Evolutionary conservation across 257 asterid genomes (phyloP), one percentile per base, ranked within the genome.

Genomic region (Henckelia pumila): DNA sequence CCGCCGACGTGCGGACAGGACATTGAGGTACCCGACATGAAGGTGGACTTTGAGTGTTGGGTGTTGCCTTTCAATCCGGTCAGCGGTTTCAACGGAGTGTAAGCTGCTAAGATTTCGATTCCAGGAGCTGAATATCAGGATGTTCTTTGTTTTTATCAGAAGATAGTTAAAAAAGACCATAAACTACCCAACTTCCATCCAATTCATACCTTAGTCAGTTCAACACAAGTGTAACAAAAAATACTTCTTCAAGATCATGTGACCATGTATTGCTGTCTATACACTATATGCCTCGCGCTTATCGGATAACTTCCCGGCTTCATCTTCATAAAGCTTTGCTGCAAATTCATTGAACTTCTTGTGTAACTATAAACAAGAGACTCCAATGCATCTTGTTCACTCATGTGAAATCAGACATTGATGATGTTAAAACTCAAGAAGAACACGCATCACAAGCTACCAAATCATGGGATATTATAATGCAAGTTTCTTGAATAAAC

Each of bases 21-120:
- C 97, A 92, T 92, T 25, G 98, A 92, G 22, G 98, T 92, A 40
- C 98, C 98, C 0, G 98, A 92, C 95, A 92, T 89, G 74, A 92
- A 30, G 40, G 82, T 88, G 80, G 86, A 92, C 64, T 86, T 82
- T 11, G 97, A 83, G 66, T 59, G 80, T 32, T 74, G 88, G 0
- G 85, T 76, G 63, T 92, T 96, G 8, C 89, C 98, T 77, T 80
- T 72, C 67, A 83, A 62, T 59, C 96, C 95, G 0, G 96, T 89
- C 10, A 92, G 83, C 0, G 98, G 76, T 72, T 70, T 82, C 81
- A 92, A 17, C 2, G 82, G 89, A 5, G 94, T 89, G 82, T 84
- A 92, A 23, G 97, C 74, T 67, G 98, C 97, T 70, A 92, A 75
- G 70, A 92, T 92, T 67, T 89, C 86, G n/a, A 89, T 86, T 64